Evolutionary conservation across 2,329 filamentous ascomycete species (phyloP).

Genomic region (Reticulascus tulasneorum): DNA sequence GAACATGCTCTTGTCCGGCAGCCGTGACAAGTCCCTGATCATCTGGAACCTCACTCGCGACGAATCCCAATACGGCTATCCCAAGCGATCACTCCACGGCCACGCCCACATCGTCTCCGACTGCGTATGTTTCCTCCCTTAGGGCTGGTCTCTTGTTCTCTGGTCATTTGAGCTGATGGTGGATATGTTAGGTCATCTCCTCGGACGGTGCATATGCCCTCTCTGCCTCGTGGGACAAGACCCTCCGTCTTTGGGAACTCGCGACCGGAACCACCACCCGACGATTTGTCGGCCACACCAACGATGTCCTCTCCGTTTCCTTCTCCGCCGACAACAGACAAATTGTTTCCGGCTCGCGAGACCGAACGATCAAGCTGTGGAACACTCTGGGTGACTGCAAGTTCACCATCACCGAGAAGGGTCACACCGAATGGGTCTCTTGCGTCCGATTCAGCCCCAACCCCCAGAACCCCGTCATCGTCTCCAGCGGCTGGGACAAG

Average conservation of each 20-base stretch:
- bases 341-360: conserved; percentile 97
- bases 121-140: conserved; percentile 70
- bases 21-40: conserved; percentile 98
- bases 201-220: conserved; percentile 99
- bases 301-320: conserved; percentile 98
- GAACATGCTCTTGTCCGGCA: conserved; percentile 98
- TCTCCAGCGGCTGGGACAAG: conserved; percentile 99
- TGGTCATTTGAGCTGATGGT: conserved; percentile 29
- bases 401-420: conserved; percentile 99
- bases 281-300: conserved; percentile 98
- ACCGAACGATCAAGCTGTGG: conserved; percentile 99
- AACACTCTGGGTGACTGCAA: conserved; percentile 99
- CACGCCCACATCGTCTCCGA: conserved; percentile 99
- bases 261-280: conserved; percentile 95
- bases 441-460: conserved; percentile 99
- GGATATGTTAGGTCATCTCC: conserved; percentile 79
- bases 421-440: conserved; percentile 99
- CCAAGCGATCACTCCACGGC: conserved; percentile 96
- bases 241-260: conserved; percentile 98
- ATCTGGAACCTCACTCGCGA: conserved; percentile 99
- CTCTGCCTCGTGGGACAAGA: conserved; percentile 99
- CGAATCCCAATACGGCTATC: conserved; percentile 96
- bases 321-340: conserved; percentile 99
- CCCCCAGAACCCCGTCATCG: conserved; percentile 99
- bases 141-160: not conserved